Conservation (phyloP, 2,329 filamentous ascomycete genomes). For the Aspergillus candidus region DNA sequence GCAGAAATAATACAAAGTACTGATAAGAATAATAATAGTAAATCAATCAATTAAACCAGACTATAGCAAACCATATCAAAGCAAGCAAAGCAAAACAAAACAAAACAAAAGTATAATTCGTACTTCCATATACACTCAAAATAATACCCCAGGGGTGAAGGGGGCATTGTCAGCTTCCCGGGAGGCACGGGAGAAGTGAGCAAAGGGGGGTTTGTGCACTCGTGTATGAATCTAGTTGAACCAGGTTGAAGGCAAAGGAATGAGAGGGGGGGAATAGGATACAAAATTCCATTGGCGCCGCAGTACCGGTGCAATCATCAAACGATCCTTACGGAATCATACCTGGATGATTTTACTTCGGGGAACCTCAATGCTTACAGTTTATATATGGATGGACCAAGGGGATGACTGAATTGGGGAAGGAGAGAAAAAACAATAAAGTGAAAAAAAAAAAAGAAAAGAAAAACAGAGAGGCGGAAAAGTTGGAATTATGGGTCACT, state of each 20-base stretch:
- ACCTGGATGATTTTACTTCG: not conserved
- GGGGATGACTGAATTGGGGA: too few species aligned
- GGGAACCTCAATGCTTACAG: not conserved
- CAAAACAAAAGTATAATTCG: slow-evolving; percentile 1
- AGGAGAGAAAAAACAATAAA: too few species aligned
- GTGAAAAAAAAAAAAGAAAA: not conserved
- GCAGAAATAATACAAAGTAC: too few species aligned
- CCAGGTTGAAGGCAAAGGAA: slow-evolving; percentile 24
- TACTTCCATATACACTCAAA: not conserved
- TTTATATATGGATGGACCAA: too few species aligned
- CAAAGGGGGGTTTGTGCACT: slow-evolving; percentile 21
- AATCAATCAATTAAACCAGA: too few species aligned
- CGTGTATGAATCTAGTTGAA: slow-evolving; percentile 19
- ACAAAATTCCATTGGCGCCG: slow-evolving; percentile 3
- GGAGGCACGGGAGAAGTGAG: slow-evolving; percentile 15
- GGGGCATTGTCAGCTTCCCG: slow-evolving; percentile 19
- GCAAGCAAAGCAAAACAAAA: slow-evolving; percentile 1
- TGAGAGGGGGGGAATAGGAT: slow-evolving; percentile 17
- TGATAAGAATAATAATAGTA: too few species aligned
- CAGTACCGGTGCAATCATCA: slow-evolving; percentile 7
- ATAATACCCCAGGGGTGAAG: slow-evolving; percentile 12
- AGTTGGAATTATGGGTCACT: slow-evolving; percentile 6
- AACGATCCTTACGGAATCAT: slow-evolving; percentile 8
- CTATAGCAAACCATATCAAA: too few species aligned
- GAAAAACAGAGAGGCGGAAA: not conserved